Conservation (phyloP, 2,329 filamentous ascomycete genomes). For the Nemania bipapillata region DNA sequence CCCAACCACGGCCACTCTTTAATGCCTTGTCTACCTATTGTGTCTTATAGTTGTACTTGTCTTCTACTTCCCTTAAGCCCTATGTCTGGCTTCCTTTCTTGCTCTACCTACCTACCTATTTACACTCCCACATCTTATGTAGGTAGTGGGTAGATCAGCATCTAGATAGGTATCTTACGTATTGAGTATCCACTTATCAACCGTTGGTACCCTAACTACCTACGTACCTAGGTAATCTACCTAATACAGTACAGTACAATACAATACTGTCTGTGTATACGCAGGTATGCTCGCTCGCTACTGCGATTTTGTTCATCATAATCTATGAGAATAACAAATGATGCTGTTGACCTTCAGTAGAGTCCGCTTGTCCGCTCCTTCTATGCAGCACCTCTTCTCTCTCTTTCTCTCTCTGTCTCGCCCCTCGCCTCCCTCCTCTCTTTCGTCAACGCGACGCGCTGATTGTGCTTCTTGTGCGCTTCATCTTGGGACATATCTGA, state of each 20-base stretch:
- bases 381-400: neutral
- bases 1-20: neutral
- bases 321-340: constrained; percentile 4
- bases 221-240: neutral
- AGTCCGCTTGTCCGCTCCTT: constrained; percentile 10
- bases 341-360: constrained; percentile 5
- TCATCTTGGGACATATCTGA: neutral
- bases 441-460: neutral
- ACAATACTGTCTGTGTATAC: neutral
- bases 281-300: no score
- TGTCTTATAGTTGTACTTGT: neutral
- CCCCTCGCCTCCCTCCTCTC: neutral
- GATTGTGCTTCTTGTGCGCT: neutral
- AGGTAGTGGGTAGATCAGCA: neutral
- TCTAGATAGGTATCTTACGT: neutral
- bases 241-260: no score
- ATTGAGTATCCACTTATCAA: neutral
- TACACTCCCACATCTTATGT: no score
- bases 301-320: constrained; percentile 8
- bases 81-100: neutral
- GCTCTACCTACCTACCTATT: neutral
- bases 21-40: neutral
- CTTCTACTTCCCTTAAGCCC: neutral
- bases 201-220: neutral
- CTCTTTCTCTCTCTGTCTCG: neutral